Conservation (phyloP, 2,329 filamentous ascomycete genomes). For the Graphilbum fragrans region DNA sequence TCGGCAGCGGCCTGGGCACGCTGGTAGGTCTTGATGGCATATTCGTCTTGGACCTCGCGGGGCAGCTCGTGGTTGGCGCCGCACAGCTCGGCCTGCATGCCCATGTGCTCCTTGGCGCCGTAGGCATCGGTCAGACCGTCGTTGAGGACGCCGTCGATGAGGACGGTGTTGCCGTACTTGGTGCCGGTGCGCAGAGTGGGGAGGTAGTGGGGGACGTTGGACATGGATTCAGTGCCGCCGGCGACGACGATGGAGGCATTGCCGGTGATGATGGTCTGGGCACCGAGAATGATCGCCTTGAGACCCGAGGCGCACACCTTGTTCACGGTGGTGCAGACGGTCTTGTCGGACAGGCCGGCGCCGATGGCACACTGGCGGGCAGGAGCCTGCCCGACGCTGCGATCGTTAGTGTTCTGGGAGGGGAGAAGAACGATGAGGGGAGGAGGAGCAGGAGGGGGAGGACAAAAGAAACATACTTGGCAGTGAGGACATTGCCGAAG, state of each 20-base stretch:
- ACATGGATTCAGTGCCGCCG: conserved; percentile 96
- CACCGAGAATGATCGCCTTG: conserved; percentile 88
- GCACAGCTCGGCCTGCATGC: conserved; percentile 84
- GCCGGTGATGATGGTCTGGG: conserved; percentile 95
- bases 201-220: conserved; percentile 92
- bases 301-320: conserved; percentile 95
- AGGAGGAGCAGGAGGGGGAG: neutral
- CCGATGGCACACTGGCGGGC: conserved; percentile 87
- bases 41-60: conserved; percentile 83
- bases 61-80: conserved; percentile 69
- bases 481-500: conserved; percentile 95
- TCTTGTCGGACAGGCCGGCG: conserved; percentile 70
- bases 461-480: conserved; percentile 51
- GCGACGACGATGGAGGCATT: conserved; percentile 88
- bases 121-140: conserved; percentile 93
- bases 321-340: conserved; percentile 88
- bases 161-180: conserved; percentile 84
- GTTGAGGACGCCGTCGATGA: conserved; percentile 86
- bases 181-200: conserved; percentile 73
- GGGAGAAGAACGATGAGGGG: neutral
- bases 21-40: conserved; percentile 90
- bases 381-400: conserved; percentile 86
- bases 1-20: conserved; percentile 81
- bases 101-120: conserved; percentile 91
- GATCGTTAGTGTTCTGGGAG: neutral